A percentile compares a stretch with the other conserved stretches of the same genome.
Evolutionary conservation across 129 eudicot species (phyloP).

Genomic region (Oenanthe sinensis): DNA sequence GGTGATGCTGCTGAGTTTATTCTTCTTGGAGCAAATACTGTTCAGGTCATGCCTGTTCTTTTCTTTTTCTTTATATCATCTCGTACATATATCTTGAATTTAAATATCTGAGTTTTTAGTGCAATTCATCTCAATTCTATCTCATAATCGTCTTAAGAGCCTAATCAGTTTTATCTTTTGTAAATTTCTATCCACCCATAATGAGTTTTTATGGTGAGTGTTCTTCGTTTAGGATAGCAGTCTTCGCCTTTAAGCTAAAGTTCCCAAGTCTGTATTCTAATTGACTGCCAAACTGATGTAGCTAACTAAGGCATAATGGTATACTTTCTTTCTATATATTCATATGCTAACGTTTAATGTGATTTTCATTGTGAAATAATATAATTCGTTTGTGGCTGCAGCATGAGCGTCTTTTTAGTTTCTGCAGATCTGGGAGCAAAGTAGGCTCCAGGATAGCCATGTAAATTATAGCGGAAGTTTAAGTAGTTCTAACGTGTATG

Average conservation of each 20-base stretch:
- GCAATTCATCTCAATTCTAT: background rate
- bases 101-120: background rate
- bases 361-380: background rate
- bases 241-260: too few relatives aligned
- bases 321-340: background rate
- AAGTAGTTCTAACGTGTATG: background rate
- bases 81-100: background rate
- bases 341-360: background rate
- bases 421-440: background rate
- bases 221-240: too few relatives aligned
- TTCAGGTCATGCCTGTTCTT: constrained; percentile 46
- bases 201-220: too few relatives aligned
- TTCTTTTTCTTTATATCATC: background rate
- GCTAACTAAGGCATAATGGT: background rate
- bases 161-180: background rate
- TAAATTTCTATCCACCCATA: too few relatives aligned
- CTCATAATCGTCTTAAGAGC: background rate
- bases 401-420: background rate
- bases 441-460: background rate
- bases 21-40: constrained; percentile 94
- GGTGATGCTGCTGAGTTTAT: constrained; percentile 97
- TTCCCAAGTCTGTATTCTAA: background rate
- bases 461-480: background rate
- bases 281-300: background rate
- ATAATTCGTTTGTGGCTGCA: background rate